Conservation (phyloP, 768 basidiomycete species). For the Kwoniella shandongensis region DNA sequence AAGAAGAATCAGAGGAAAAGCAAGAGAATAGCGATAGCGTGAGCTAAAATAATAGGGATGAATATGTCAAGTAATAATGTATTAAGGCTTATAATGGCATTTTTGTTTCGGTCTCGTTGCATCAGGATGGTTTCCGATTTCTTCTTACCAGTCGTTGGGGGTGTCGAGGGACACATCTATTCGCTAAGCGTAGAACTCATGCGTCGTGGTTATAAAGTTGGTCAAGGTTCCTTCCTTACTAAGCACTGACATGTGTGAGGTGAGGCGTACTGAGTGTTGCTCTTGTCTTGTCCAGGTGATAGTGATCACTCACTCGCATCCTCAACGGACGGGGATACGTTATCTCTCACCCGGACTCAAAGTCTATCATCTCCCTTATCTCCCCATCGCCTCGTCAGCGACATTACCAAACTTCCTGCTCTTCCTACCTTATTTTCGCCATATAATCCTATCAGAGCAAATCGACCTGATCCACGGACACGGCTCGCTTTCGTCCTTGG, state of each 20-base stretch:
- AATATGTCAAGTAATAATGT: constrained; percentile 7
- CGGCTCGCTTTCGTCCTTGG: constrained; percentile 83
- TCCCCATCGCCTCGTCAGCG: constrained; percentile 79
- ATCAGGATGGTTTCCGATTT: constrained; percentile 95
- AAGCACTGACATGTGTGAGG: background rate
- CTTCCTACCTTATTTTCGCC: constrained; percentile 85
- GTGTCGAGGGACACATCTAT: constrained; percentile 95
- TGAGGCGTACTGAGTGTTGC: background rate
- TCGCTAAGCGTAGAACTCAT: constrained; percentile 83
- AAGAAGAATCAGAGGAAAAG: constrained; percentile 15
- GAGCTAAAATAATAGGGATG: constrained; percentile 29
- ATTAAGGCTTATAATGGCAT: constrained; percentile 26
- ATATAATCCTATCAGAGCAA: constrained; percentile 80
- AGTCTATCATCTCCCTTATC: constrained; percentile 88
- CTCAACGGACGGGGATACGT: constrained; percentile 80
- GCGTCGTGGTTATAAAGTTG: constrained; percentile 77
- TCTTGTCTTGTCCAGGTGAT: constrained; percentile 64
- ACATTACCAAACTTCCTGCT: constrained; percentile 93
- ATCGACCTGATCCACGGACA: constrained; percentile 89
- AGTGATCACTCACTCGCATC: constrained; percentile 88
- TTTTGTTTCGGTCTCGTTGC: constrained; percentile 4
- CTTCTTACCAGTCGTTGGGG: constrained; percentile 89
- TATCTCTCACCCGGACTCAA: constrained; percentile 76
- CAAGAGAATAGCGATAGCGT: constrained; percentile 40
- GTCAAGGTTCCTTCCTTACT: constrained; percentile 20